These are phyloP conservation scores for Globisporangium cylindrosporum DNA, from an alignment of 352 stramenopile genomes.

Conservation along the genomic window DNA sequence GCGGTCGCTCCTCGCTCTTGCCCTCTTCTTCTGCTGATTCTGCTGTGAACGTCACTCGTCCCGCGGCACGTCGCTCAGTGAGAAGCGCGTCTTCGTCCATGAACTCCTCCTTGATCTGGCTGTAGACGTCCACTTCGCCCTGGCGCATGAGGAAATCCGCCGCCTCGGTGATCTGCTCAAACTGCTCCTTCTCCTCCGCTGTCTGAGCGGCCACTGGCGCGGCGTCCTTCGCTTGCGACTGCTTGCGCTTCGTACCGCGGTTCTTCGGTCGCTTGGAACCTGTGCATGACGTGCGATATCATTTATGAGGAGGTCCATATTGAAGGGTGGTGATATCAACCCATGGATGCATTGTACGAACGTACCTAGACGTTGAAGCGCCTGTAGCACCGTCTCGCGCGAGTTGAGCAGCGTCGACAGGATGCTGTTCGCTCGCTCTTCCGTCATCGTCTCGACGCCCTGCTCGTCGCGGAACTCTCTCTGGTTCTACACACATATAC, in stretches of 20 bases:
- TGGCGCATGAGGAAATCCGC: slow-evolving; percentile 76
- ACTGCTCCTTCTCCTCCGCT: slow-evolving; percentile 70
- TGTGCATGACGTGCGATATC: not conserved
- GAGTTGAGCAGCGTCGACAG: slow-evolving; percentile 56
- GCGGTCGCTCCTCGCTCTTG: slow-evolving; percentile 44
- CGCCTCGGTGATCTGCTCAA: slow-evolving; percentile 75
- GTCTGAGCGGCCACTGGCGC: slow-evolving; percentile 31
- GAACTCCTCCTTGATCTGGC: slow-evolving; percentile 81
- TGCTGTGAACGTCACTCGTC: slow-evolving; percentile 27
- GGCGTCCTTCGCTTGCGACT: slow-evolving; percentile 27
- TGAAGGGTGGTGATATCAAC: not conserved
- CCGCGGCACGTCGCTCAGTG: slow-evolving; percentile 27
- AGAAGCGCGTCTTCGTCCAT: slow-evolving; percentile 57
- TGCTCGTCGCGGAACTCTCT: slow-evolving; percentile 58
- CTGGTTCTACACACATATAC: slow-evolving; percentile 26
- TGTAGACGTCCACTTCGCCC: slow-evolving; percentile 80
- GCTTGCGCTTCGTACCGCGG: slow-evolving; percentile 57
- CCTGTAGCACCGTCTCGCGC: slow-evolving; percentile 76
- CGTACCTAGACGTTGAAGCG: slow-evolving; percentile 62
- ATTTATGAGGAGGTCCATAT: not conserved
- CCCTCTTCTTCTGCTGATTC: slow-evolving; percentile 23
- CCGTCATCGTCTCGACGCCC: slow-evolving; percentile 52
- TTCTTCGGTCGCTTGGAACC: slow-evolving; percentile 53
- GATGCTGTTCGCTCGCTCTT: slow-evolving; percentile 48
- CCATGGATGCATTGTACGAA: not conserved